Evolutionary conservation across 306 rosid species (phyloP).

Genomic region (Cicer chorassanicum): DNA sequence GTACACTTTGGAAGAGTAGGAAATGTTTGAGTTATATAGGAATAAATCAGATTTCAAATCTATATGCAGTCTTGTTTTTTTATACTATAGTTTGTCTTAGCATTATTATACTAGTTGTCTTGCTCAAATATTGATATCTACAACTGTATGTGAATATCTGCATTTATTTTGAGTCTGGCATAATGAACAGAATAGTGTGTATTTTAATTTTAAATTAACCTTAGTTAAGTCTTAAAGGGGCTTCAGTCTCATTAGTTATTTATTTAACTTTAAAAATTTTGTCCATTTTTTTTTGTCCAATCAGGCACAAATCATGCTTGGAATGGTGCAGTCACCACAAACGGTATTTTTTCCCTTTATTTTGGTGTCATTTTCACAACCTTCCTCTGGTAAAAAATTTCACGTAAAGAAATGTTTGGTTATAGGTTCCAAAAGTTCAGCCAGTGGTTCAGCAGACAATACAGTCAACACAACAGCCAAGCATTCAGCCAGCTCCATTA

Average conservation of each 20-base stretch:
- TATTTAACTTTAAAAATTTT: conserved; percentile 37
- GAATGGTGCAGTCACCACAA: conserved; percentile 95
- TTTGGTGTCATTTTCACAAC: conserved; percentile 25
- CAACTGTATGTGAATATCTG: not conserved
- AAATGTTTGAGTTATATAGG: conserved; percentile 3
- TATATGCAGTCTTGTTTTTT: not conserved
- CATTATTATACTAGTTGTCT: conserved; percentile 24
- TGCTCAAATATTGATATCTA: conserved; percentile 17
- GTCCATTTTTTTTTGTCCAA: conserved; percentile 40
- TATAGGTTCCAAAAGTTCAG: conserved; percentile 77
- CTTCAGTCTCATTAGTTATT: not conserved
- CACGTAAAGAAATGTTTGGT: conserved; percentile 40
- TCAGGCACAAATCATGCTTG: conserved; percentile 98
- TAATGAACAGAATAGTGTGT: conserved; percentile 17
- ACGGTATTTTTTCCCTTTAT: conserved; percentile 52
- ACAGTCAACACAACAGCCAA: conserved; percentile 59
- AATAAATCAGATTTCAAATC: conserved; percentile 7
- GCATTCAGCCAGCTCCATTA: conserved; percentile 59
- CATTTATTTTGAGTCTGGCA: not conserved
- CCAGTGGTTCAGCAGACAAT: conserved; percentile 65
- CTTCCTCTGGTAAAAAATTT: conserved; percentile 16
- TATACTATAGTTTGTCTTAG: conserved; percentile 13
- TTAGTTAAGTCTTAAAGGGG: not conserved
- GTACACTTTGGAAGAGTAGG: not conserved
- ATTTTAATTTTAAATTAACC: conserved; percentile 12